Base-by-base conservation (phyloP, 768 basidiomycete genomes). In the Boletus insuetus region DNA sequence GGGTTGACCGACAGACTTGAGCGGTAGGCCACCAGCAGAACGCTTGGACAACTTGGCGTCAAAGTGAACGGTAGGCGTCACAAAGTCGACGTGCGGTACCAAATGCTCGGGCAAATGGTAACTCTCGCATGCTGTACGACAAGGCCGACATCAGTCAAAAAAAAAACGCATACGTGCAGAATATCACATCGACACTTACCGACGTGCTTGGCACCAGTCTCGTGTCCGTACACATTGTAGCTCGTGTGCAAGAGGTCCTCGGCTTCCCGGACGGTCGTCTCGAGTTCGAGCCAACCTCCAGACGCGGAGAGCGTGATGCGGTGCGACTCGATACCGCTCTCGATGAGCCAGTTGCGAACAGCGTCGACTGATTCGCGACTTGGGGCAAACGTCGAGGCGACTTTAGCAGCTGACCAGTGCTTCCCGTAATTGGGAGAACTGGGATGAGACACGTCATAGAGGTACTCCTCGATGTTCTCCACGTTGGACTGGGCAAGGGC, bases 1-100 rank as follows among this genome's bases (percentile, higher is more conserved):
- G 29, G 66, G 62, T 20, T 22, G 19, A 41, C 67, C 67, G 49
- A 53, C 52, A 24, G 32, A 41, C 32, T 3, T 52, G 13, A 49
- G 43, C 2, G 41, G 19, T 22, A 32, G 48, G 8, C n/a, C 31
- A 14, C 24, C 5, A 17, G 35, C 39, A 3, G 54, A 54, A 19
- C 66, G 72, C 19, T 62, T 66, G 26, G 63, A 38, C 16, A 74
- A 26, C 19, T 53, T 70, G 34, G 46, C 54, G 44, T 64, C 69
- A 59, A 78, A 79, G 48, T 79, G 75, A 1, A 79, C 67, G 0
- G 79, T 78, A 8, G 78, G 78, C 7, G 65, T 77, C 29, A 79
- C 74, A 44, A 80, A 68, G 44, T 79, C 78, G 41, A 79, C 59
- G 34, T 78, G 79, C 6, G 61, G 54, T 4, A 17, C 56, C 8